Percentiles rank a stretch among this genome's conserved stretches.
Evolutionary conservation across 129 eudicot genomes (phyloP).

Genomic region (Flaveria robusta): DNA sequence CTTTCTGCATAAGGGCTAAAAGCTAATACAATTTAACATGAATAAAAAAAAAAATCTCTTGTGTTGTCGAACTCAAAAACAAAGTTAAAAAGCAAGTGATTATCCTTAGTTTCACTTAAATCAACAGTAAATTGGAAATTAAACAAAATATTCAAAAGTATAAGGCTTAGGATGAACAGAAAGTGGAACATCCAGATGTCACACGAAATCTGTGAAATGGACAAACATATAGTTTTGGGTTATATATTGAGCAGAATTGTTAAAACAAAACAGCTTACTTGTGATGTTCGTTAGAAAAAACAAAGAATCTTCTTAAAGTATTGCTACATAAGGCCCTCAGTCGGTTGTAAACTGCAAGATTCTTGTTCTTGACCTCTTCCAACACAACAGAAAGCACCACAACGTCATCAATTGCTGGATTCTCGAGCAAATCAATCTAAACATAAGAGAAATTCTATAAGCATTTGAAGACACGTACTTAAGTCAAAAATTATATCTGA

Average conservation of each 20-base stretch:
- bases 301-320: constrained; percentile 68
- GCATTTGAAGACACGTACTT: constrained; percentile 17
- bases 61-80: neutral
- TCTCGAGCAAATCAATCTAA: constrained; percentile 93
- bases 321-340: constrained; percentile 86
- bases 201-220: neutral
- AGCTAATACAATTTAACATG: neutral
- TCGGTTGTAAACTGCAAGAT: constrained; percentile 74
- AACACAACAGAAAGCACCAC: constrained; percentile 91
- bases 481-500: neutral
- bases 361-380: constrained; percentile 92
- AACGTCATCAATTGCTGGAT: constrained; percentile 80
- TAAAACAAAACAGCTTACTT: constrained; percentile 53
- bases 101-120: constrained; percentile 18
- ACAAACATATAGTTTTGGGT: neutral
- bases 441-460: neutral
- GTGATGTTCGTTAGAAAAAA: constrained; percentile 87
- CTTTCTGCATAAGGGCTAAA: neutral
- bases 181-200: neutral
- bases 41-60: neutral
- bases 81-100: neutral
- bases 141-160: constrained; percentile 1
- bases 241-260: neutral
- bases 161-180: neutral
- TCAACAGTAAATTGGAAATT: neutral